Evolutionary conservation across 2,329 filamentous ascomycete species (phyloP).

Genomic region (Cladophialophora immunda): DNA sequence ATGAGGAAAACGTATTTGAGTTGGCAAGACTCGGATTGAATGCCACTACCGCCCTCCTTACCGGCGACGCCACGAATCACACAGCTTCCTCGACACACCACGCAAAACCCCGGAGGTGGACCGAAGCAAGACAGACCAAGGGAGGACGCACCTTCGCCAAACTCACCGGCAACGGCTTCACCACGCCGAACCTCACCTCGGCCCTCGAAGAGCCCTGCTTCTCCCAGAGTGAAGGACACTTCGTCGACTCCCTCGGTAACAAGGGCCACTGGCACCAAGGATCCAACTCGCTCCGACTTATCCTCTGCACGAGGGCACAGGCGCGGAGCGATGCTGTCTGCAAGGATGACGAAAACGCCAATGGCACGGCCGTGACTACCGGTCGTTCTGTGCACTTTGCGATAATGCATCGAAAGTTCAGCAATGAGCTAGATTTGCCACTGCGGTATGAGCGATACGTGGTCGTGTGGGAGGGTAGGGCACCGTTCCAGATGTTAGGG

Average conservation of each 20-base stretch:
- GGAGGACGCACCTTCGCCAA: slow-evolving; percentile 45
- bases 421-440: slow-evolving; percentile 47
- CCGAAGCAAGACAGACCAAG: not conserved
- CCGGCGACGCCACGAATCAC: slow-evolving; percentile 1
- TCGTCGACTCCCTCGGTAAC: slow-evolving; percentile 35
- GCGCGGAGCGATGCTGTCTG: slow-evolving; percentile 19
- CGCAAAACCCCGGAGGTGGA: not conserved
- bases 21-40: slow-evolving; percentile 2
- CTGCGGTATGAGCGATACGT: slow-evolving; percentile 51
- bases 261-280: slow-evolving; percentile 50
- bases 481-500: slow-evolving; percentile 49
- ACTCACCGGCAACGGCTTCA: slow-evolving; percentile 44
- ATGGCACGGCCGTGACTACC: slow-evolving; percentile 11
- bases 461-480: slow-evolving; percentile 48
- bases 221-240: slow-evolving; percentile 23
- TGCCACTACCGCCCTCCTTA: not conserved
- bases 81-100: not conserved
- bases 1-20: not conserved
- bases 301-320: slow-evolving; percentile 46
- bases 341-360: slow-evolving; percentile 29
- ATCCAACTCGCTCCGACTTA: slow-evolving; percentile 49
- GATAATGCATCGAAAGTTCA: slow-evolving; percentile 50
- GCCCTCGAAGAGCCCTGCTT: slow-evolving; percentile 44
- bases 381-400: slow-evolving; percentile 46
- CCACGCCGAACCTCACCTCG: slow-evolving; percentile 45